Evolutionary conservation across 129 eudicot species (phyloP).

Genomic region (Artemisia argyi): DNA sequence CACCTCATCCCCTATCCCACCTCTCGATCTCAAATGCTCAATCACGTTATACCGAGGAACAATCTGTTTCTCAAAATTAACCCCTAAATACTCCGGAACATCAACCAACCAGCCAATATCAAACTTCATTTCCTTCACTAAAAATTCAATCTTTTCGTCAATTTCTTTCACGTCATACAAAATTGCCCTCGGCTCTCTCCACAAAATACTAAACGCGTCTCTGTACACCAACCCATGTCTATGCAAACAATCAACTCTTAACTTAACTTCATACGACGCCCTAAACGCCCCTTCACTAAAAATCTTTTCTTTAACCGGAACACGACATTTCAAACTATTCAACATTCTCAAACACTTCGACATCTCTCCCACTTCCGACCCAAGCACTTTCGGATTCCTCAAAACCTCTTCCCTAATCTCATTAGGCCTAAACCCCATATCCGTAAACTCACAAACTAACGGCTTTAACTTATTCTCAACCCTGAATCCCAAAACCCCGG

Average conservation of each 20-base stretch:
- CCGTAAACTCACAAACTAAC: constrained; percentile 58
- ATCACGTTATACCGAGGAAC: constrained; percentile 83
- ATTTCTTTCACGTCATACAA: constrained; percentile 60
- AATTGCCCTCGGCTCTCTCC: constrained; percentile 80
- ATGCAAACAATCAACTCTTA: constrained; percentile 75
- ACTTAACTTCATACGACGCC: constrained; percentile 65
- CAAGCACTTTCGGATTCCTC: constrained; percentile 63
- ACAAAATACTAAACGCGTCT: constrained; percentile 69
- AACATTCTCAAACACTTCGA: constrained; percentile 67
- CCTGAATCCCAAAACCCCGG: constrained; percentile 47
- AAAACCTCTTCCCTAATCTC: constrained; percentile 54
- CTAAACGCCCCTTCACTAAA: constrained; percentile 56
- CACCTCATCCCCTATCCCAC: constrained; percentile 73
- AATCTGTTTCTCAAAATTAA: constrained; percentile 77
- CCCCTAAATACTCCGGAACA: constrained; percentile 86
- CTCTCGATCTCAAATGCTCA: constrained; percentile 72
- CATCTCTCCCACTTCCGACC: constrained; percentile 79
- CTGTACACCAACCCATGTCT: constrained; percentile 63
- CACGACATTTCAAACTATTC: constrained; percentile 65
- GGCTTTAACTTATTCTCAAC: constrained; percentile 61
- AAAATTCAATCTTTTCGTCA: constrained; percentile 70
- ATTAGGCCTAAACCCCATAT: constrained; percentile 47
- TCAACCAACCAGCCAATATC: constrained; percentile 64
- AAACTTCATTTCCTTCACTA: constrained; percentile 55
- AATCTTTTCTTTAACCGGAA: constrained; percentile 53